Evolutionary conservation across 441 rosid genomes (phyloP).

Genomic region (Aleurites moluccanus): DNA sequence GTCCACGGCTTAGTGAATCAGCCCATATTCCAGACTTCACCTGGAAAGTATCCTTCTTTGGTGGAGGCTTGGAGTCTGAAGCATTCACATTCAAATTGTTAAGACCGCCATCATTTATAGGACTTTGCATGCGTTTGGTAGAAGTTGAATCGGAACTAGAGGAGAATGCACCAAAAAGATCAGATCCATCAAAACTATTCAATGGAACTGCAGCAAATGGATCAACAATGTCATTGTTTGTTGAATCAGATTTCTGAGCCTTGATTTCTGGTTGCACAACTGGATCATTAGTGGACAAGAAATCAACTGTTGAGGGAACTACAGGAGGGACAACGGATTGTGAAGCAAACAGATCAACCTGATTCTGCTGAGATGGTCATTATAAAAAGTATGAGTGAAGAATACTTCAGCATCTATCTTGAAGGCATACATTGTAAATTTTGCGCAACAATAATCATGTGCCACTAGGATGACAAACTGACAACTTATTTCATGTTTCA

Average conservation of each 20-base stretch:
- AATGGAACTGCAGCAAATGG: constrained; percentile 92
- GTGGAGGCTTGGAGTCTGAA: constrained; percentile 42
- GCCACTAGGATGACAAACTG: not conserved
- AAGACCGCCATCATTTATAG: constrained; percentile 34
- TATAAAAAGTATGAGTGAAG: constrained; percentile 8
- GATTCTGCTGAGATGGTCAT: constrained; percentile 47
- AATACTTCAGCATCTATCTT: constrained; percentile 9
- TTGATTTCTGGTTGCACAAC: constrained; percentile 51
- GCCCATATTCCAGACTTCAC: constrained; percentile 98
- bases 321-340: constrained; percentile 41
- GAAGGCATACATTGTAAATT: constrained; percentile 19
- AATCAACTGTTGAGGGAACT: constrained; percentile 56
- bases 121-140: constrained; percentile 42
- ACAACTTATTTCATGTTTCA: not conserved
- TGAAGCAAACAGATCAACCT: constrained; percentile 79
- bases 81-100: constrained; percentile 40
- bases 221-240: constrained; percentile 46
- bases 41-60: constrained; percentile 65
- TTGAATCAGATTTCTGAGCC: constrained; percentile 37
- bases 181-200: constrained; percentile 78
- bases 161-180: constrained; percentile 71
- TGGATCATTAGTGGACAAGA: constrained; percentile 52
- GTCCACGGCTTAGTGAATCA: constrained; percentile 91
- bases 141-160: constrained; percentile 45
- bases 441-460: not conserved